These are phyloP conservation scores for Boletus bicolor DNA, from an alignment of 768 basidiomycete species.

Conservation along the genomic window DNA sequence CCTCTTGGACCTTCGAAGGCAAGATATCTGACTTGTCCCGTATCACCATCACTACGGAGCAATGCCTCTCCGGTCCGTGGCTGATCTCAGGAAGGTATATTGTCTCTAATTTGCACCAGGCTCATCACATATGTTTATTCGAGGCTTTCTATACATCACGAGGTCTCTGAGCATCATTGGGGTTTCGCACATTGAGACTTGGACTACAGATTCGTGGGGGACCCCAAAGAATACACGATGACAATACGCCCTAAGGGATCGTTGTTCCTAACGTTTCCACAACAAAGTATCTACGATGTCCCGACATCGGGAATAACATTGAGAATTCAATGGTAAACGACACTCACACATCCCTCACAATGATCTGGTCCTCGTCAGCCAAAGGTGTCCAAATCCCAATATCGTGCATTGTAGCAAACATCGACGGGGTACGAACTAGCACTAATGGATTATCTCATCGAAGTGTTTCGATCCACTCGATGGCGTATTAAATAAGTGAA, in stretches of 20 bases:
- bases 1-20: slow-evolving; percentile 69
- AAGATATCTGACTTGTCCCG: slow-evolving; percentile 49
- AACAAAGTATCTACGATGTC: not conserved
- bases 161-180: not conserved
- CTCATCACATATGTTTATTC: not conserved
- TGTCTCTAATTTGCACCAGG: not conserved
- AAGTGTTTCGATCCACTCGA: not conserved
- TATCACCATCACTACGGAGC: not conserved
- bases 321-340: not conserved
- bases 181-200: not conserved
- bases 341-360: not conserved
- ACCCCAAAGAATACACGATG: not conserved
- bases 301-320: not conserved
- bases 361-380: not conserved
- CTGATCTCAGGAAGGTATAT: not conserved
- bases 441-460: not conserved
- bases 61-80: not conserved
- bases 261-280: not conserved
- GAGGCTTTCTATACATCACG: not conserved
- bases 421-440: not conserved
- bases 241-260: not conserved
- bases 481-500: not conserved
- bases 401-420: not conserved
- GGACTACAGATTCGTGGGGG: not conserved
- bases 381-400: not conserved